Conservation (phyloP, 495 filamentous ascomycete genomes). For the Aspergillus olivimuriae region DNA sequence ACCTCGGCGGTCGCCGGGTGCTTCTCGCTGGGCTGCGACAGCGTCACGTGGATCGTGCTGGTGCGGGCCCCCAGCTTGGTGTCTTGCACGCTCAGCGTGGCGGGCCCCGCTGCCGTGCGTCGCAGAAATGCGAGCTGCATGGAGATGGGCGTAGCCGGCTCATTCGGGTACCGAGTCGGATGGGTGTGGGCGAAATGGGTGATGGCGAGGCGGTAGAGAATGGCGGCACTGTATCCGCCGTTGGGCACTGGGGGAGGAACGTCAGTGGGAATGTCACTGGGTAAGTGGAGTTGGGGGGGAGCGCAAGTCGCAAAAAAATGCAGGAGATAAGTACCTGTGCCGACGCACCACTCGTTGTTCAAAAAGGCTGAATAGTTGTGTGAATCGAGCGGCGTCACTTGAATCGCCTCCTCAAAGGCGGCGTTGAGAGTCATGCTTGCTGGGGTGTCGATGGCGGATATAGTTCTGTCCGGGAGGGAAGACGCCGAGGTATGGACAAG, state of each 20-base stretch:
- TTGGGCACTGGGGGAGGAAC: slow-evolving; percentile 61
- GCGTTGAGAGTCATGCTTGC: too few species aligned
- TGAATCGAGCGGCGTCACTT: slow-evolving; percentile 45
- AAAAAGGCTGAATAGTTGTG: slow-evolving; percentile 58
- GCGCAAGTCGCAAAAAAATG: not conserved
- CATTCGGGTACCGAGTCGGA: slow-evolving; percentile 49
- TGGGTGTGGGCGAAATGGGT: slow-evolving; percentile 63
- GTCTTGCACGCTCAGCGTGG: slow-evolving; percentile 59
- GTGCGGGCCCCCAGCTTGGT: slow-evolving; percentile 66
- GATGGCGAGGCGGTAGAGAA: slow-evolving; percentile 54
- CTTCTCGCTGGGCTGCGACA: slow-evolving; percentile 41
- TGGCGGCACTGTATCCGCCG: slow-evolving; percentile 68
- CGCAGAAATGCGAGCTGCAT: slow-evolving; percentile 71
- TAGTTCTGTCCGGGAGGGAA: too few species aligned
- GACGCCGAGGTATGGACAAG: too few species aligned
- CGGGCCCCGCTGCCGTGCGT: slow-evolving; percentile 58
- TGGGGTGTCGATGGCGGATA: too few species aligned
- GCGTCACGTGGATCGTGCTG: slow-evolving; percentile 62
- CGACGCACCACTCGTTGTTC: slow-evolving; percentile 63
- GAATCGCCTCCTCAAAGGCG: slow-evolving; percentile 53
- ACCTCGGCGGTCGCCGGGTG: slow-evolving; percentile 27
- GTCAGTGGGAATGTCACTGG: too few species aligned
- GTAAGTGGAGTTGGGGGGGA: too few species aligned
- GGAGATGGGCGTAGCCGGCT: slow-evolving; percentile 49
- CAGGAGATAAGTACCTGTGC: slow-evolving; percentile 43